These are phyloP conservation scores for Candida fluviatilis DNA, from an alignment of 805 yeast genomes.

Conservation along the genomic window DNA sequence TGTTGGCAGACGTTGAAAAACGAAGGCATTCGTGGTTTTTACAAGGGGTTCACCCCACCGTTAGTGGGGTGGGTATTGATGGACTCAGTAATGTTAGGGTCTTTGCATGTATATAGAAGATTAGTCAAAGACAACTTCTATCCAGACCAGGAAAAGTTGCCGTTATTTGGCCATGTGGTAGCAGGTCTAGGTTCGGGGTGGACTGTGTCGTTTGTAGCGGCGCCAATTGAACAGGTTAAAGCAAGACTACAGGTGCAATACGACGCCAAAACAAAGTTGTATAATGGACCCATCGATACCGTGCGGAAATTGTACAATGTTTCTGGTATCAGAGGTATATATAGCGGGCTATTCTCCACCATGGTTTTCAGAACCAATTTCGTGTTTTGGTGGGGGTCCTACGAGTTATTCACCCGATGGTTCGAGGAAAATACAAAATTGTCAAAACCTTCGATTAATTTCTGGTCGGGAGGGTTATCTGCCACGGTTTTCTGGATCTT, in stretches of 20 bases:
- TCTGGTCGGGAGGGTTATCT: slow-evolving; percentile 88
- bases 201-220: slow-evolving; percentile 94
- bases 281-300: slow-evolving; percentile 80
- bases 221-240: slow-evolving; percentile 87
- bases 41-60: slow-evolving; percentile 91
- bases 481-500: slow-evolving; percentile 87
- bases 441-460: slow-evolving; percentile 69
- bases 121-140: slow-evolving; percentile 62
- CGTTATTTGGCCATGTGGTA: slow-evolving; percentile 66
- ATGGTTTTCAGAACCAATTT: slow-evolving; percentile 85
- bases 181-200: slow-evolving; percentile 84
- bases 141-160: slow-evolving; percentile 57
- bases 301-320: slow-evolving; percentile 51
- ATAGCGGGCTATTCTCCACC: slow-evolving; percentile 80
- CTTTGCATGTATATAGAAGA: slow-evolving; percentile 72
- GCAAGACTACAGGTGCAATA: slow-evolving; percentile 89
- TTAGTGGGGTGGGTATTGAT: slow-evolving; percentile 89
- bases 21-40: slow-evolving; percentile 78
- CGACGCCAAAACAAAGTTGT: slow-evolving; percentile 63
- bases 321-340: slow-evolving; percentile 68
- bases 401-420: slow-evolving; percentile 70
- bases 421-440: slow-evolving; percentile 61
- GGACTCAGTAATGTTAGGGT: slow-evolving; percentile 91
- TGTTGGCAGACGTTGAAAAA: slow-evolving; percentile 62
- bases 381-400: slow-evolving; percentile 92